Evolutionary conservation across 495 filamentous ascomycete species (phyloP).

Genomic region (Neurospora africana): DNA sequence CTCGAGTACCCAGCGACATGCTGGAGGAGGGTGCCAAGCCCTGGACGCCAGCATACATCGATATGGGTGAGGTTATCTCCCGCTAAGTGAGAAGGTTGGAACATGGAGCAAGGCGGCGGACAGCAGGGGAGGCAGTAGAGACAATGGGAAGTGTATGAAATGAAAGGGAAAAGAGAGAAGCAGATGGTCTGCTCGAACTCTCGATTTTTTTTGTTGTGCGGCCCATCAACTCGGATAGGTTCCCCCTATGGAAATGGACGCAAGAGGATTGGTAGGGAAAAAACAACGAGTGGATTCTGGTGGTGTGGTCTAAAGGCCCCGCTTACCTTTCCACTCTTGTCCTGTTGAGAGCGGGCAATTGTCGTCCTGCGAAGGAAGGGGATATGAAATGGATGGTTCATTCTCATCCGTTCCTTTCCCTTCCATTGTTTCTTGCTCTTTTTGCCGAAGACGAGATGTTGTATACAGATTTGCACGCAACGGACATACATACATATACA

Average conservation of each 20-base stretch:
- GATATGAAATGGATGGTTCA: background rate
- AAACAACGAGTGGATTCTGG: background rate
- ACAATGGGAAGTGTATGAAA: background rate
- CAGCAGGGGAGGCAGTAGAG: background rate
- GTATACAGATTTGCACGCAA: background rate
- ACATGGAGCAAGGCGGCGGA: background rate
- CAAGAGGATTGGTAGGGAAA: background rate
- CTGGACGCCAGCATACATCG: constrained; percentile 74
- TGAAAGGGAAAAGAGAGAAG: background rate
- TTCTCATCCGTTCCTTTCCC: background rate
- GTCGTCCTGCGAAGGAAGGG: background rate
- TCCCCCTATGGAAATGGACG: background rate
- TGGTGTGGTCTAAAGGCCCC: background rate
- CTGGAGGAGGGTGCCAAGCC: constrained; percentile 46
- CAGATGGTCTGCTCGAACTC: background rate
- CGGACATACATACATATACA: background rate
- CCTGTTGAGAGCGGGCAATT: background rate
- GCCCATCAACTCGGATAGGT: background rate
- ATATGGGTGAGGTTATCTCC: constrained; percentile 78
- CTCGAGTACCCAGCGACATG: constrained; percentile 70
- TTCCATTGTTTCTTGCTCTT: background rate
- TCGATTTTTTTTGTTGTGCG: background rate
- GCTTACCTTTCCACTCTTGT: background rate
- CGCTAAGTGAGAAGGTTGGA: constrained; percentile 4
- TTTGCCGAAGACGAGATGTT: background rate